Base-by-base conservation (phyloP, 1,139 yeast species). In the Sugiyamaella novakii region DNA sequence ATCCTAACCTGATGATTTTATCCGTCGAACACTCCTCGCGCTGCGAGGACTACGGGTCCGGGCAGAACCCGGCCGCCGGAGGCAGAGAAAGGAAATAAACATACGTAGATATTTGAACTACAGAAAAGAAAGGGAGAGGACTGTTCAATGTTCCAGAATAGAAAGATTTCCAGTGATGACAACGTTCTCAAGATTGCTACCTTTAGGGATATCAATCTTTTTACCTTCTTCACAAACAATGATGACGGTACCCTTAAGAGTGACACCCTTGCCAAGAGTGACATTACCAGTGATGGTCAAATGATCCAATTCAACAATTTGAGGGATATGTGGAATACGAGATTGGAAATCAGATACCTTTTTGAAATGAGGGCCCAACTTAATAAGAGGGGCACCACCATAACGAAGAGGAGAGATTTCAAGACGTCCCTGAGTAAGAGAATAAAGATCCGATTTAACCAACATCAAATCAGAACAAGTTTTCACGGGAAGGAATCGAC, bases 231-330 rank as follows among this genome's bases (percentile, higher is more conserved):
- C 91, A 72, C 98, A 91, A 51, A 92, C 98, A 61, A 92, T 88
- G 63, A 92, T 92, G 55, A 92, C 98, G 11, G 98, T 92, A 57
- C 98, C 98, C 78, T 87, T 92, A 66, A 92, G 79, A 49, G 87
- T 84, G 59, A 94, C 95, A 62, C 81, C 83, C 70, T 87, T 87
- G 64, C 98, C 98, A 62, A 92, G 78, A 62, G 73, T 81, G 45
- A 94, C 98, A 67, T 92, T 91, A 72, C 98, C 98, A 49, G 98
- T 92, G 60, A 92, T 91, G 50, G 98, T 92, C 67, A 92, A 81
- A 70, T 92, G 98, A 69, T 92, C 98, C 65, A 92, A 81, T 74
- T 92, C 98, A 64, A 92, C 80, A 61, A 92, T 89, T 75, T 83
- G 87, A 59, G 98, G 98, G 82, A 92, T 94, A 67, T 91, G 96